These are phyloP conservation scores for Fusarium verrucosum DNA, from an alignment of 2,329 filamentous ascomycete species.

Conservation along the genomic window DNA sequence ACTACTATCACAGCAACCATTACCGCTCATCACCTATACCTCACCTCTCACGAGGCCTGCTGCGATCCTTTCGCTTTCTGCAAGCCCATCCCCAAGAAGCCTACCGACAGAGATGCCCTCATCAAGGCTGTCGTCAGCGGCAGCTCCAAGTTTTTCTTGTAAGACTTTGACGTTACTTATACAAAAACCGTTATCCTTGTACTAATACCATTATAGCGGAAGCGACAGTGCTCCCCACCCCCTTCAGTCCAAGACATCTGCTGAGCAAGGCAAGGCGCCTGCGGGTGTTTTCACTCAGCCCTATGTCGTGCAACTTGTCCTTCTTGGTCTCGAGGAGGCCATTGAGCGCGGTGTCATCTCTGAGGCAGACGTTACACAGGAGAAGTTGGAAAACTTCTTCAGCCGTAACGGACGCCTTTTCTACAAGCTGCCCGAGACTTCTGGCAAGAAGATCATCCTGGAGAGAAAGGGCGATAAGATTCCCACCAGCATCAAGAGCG, in stretches of 20 bases:
- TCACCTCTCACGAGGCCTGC: constrained; percentile 76
- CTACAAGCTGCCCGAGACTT: constrained; percentile 55
- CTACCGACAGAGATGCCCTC: constrained; percentile 76
- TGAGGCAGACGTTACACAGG: constrained; percentile 63
- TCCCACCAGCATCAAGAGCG: constrained; percentile 50
- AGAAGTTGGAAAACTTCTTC: constrained; percentile 64
- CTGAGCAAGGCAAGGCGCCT: constrained; percentile 62
- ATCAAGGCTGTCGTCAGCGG: constrained; percentile 69
- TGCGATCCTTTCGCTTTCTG: constrained; percentile 72
- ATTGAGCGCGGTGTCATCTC: constrained; percentile 62
- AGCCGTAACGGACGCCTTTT: constrained; percentile 63
- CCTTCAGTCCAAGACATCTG: constrained; percentile 63
- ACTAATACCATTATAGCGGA: constrained; percentile 47
- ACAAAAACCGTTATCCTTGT: neutral
- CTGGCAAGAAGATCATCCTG: constrained; percentile 47
- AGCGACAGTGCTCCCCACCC: constrained; percentile 74
- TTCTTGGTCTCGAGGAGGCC: constrained; percentile 69
- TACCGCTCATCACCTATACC: constrained; percentile 85
- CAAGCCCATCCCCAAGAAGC: constrained; percentile 80
- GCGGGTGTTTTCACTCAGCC: constrained; percentile 86
- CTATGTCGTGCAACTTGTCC: constrained; percentile 71
- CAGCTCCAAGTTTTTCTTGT: constrained; percentile 77
- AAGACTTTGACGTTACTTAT: constrained; percentile 43
- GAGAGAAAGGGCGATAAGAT: constrained; percentile 56
- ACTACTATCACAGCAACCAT: constrained; percentile 73